Evolutionary conservation across 331 rosid genomes (phyloP), one percentile per base, ranked within the genome.

Genomic region (Acacia pycnantha): DNA sequence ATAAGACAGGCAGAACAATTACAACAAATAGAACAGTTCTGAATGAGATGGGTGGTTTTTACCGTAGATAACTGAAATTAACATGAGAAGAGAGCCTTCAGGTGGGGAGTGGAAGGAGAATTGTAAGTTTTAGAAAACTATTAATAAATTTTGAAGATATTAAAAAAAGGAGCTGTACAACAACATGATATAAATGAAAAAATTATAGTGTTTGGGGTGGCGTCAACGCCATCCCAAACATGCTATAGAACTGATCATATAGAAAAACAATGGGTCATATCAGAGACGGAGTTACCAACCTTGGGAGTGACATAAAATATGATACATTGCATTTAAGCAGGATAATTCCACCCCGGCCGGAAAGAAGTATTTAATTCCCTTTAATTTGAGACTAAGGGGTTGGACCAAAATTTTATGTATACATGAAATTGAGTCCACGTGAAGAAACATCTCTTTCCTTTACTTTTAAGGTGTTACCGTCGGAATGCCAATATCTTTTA

Each of bases 311-410:
- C 24, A 69, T 24, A 11, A 69, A 10, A 69, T 11, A 2, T 21
- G 15, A 9, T 41, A n/a, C 74, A 41, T n/a, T 69, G 31, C 51
- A 69, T 4, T 24, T 11, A 13, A 24, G 3, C 54, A 41, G 21
- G 44, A 77, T 62, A 70, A 77, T 81, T 40, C 72, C 40, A 81
- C 56, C 43, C 29, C 26, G 24, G 5, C 50, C 41, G 21, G 14
- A 84, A 84, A 54, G 41, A 46, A 74, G 69, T 68, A 59, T 47
- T 58, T 69, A 33, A 46, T 56, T 46, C 50, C 76, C 51, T 22
- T 24, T 76, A 41, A 81, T 51, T 59, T 27, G 65, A 65, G 40
- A 21, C 44, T 37, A 70, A 22, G 40, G 56, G 35, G n/a, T n/a
- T 37, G 24, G 73, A 74, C 56, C 62, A 67, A 50, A 51, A 66